phyloP scores from a whole-genome alignment of 202 grass and related monocot species.

The Elaeis oleifera region DNA sequence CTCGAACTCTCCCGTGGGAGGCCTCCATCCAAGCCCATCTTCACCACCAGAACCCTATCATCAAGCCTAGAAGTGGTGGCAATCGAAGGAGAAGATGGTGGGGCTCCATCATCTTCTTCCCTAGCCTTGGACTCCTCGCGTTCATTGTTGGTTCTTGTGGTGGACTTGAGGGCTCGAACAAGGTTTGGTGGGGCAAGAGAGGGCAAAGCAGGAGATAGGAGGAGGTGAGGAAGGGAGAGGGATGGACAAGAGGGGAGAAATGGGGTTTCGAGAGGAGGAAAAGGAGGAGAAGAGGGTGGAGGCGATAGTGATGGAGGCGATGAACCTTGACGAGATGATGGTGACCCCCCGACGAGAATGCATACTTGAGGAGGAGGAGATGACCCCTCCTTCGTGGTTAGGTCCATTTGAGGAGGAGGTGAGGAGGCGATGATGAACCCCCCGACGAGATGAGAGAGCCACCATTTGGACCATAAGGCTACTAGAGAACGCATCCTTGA shows the following conservation, averaged over 20 bases:
- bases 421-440: no score
- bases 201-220: constrained; percentile 22
- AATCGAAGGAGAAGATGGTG: constrained; percentile 7
- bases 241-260: neutral
- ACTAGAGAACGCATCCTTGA: no score
- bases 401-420: no score
- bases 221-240: neutral
- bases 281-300: constrained; percentile 23
- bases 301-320: neutral
- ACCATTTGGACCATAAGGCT: no score
- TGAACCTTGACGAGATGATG: no score
- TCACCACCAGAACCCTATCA: neutral
- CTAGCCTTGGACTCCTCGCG: constrained; percentile 18
- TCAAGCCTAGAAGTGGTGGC: neutral
- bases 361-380: no score
- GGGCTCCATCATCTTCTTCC: constrained; percentile 15
- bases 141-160: constrained; percentile 29
- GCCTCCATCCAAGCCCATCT: neutral
- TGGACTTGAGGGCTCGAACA: constrained; percentile 34
- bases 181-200: constrained; percentile 2
- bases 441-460: no score
- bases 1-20: constrained; percentile 42
- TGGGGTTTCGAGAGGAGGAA: constrained; percentile 18
- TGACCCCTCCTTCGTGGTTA: no score
- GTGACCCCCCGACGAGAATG: no score